Conservation (phyloP, 2,329 filamentous ascomycete species). For the Niveomyces coronatus region DNA sequence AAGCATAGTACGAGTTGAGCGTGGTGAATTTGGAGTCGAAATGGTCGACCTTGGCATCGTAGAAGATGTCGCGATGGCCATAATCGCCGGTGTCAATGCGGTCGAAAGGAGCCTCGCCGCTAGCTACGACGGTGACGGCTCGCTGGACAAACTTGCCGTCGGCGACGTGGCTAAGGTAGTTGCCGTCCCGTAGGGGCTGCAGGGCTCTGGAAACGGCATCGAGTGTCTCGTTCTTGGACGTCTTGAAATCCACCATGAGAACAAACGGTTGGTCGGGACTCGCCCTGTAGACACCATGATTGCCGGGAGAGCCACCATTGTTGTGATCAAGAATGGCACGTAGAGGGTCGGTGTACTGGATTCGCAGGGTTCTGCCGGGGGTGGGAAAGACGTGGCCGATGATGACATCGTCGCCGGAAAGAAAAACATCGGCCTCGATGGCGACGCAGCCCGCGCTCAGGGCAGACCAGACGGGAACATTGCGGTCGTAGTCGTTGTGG, state of each 20-base stretch:
- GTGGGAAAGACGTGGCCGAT: conserved; percentile 45
- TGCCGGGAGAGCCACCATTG: conserved; percentile 10
- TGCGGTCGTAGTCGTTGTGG: conserved; percentile 63
- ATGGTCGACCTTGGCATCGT: conserved; percentile 10
- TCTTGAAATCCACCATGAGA: conserved; percentile 63
- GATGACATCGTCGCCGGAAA: conserved; percentile 41
- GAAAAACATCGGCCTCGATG: conserved; percentile 62
- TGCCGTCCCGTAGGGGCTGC: conserved; percentile 44
- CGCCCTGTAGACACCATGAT: conserved; percentile 44
- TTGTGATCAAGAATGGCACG: conserved; percentile 12
- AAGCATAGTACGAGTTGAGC: conserved; percentile 12
- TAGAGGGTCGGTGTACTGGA: conserved; percentile 11
- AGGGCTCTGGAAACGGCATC: conserved; percentile 25
- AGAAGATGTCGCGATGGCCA: conserved; percentile 10
- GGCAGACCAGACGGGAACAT: conserved; percentile 52
- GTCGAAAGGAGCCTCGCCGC: conserved; percentile 36
- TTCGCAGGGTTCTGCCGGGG: conserved; percentile 7
- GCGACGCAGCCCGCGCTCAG: conserved; percentile 48
- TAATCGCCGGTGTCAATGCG: conserved; percentile 10
- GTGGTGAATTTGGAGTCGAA: conserved; percentile 10
- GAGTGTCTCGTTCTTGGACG: conserved; percentile 16
- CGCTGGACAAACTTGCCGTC: conserved; percentile 39
- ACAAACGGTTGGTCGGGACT: conserved; percentile 44
- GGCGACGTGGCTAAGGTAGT: conserved; percentile 46
- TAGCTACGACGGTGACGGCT: conserved; percentile 58